These are phyloP conservation scores for Pichia sp. DNA, from an alignment of 1,139 yeast species.

Conservation along the genomic window DNA sequence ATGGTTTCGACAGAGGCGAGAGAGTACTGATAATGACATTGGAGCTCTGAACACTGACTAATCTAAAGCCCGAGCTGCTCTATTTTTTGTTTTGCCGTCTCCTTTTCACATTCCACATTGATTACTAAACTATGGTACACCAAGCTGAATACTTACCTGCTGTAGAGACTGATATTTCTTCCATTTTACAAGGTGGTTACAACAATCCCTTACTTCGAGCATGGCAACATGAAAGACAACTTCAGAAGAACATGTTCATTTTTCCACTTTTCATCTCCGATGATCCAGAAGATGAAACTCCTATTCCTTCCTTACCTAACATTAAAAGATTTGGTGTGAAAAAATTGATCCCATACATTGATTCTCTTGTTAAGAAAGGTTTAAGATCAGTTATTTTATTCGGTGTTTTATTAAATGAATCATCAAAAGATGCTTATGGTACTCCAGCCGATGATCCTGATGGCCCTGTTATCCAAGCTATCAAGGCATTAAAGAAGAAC, in stretches of 20 bases:
- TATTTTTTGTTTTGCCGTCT: too few species aligned
- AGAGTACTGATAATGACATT: too few species aligned
- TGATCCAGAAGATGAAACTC: constrained; percentile 69
- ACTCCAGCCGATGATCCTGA: constrained; percentile 93
- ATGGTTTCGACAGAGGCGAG: too few species aligned
- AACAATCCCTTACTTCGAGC: constrained; percentile 81
- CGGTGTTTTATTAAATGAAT: constrained; percentile 79
- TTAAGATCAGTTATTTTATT: constrained; percentile 79
- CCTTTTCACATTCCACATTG: too few species aligned
- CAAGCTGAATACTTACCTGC: constrained; percentile 61
- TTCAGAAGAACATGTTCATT: constrained; percentile 83
- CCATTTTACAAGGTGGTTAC: constrained; percentile 88
- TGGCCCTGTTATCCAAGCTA: constrained; percentile 86
- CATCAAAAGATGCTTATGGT: constrained; percentile 73
- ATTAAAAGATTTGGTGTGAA: constrained; percentile 85
- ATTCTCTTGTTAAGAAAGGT: constrained; percentile 69
- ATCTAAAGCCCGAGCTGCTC: too few species aligned
- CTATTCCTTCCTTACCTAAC: constrained; percentile 74
- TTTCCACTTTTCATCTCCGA: constrained; percentile 89
- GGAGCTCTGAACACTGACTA: too few species aligned
- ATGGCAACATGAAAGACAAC: constrained; percentile 86
- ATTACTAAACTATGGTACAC: constrained; percentile 34
- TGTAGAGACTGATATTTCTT: constrained; percentile 58
- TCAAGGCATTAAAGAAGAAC: constrained; percentile 51
- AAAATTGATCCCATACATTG: constrained; percentile 68